A percentile compares a stretch with the other conserved stretches of the same genome.
phyloP scores from a whole-genome alignment of 2,329 filamentous ascomycete genomes.

The Apiospora sp. region DNA sequence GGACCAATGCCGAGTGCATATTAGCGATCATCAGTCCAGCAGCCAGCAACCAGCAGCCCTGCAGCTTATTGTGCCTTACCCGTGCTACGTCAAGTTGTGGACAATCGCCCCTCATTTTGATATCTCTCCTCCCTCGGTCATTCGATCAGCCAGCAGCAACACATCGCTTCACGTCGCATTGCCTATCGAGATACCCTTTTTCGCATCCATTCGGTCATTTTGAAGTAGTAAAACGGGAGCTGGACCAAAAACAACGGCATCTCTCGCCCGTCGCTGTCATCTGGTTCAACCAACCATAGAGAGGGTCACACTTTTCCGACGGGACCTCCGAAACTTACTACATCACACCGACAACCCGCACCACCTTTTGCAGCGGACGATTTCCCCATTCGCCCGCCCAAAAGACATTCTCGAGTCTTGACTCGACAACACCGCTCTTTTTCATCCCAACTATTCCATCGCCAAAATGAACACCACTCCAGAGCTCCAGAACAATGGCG shows the following conservation, averaged over 20 bases:
- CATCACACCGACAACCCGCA: slow-evolving; percentile 20
- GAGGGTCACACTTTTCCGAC: slow-evolving; percentile 9
- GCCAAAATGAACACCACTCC: slow-evolving; percentile 37
- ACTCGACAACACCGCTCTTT: slow-evolving; percentile 20
- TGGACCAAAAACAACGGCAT: background rate
- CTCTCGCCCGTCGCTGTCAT: slow-evolving; percentile 22
- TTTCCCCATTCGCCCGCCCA: slow-evolving; percentile 7
- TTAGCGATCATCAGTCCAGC: background rate
- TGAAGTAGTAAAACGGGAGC: background rate
- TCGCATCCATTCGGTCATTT: slow-evolving; percentile 1
- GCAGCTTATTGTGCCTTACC: slow-evolving; percentile 19
- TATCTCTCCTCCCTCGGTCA: slow-evolving; percentile 6
- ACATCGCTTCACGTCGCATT: slow-evolving; percentile 5
- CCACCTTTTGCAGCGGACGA: slow-evolving; percentile 13
- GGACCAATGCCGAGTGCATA: slow-evolving; percentile 11
- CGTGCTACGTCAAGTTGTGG: slow-evolving; percentile 25
- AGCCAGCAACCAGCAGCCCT: no score
- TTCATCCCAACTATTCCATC: slow-evolving; percentile 2
- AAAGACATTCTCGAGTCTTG: background rate
- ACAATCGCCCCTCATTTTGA: slow-evolving; percentile 22
- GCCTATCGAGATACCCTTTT: background rate
- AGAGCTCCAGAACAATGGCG: slow-evolving; percentile 38
- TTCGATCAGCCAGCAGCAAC: background rate
- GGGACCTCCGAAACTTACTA: slow-evolving; percentile 20
- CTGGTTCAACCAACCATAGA: background rate